Evolutionary conservation across 805 yeast species (phyloP).

Genomic region (Wilhelminamyces savonicus): DNA sequence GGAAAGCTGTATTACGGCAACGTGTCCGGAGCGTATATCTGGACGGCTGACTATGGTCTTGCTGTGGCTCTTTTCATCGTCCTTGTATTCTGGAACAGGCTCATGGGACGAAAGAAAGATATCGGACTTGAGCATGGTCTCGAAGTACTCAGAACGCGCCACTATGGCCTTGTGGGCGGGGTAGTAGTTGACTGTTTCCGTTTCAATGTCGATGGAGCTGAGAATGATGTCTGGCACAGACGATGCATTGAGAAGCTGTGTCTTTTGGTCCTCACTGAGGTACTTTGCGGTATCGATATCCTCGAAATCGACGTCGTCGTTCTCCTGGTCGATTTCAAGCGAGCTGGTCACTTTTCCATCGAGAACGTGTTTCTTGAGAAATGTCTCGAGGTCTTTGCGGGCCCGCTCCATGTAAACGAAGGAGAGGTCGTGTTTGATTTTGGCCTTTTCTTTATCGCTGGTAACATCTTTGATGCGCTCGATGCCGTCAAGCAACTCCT

Average conservation of each 20-base stretch:
- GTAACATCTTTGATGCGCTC: constrained; percentile 17
- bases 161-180: constrained; percentile 64
- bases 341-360: constrained; percentile 8
- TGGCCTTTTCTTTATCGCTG: constrained; percentile 16
- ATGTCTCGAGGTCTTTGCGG: constrained; percentile 22
- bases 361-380: constrained; percentile 19
- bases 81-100: constrained; percentile 9
- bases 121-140: constrained; percentile 52
- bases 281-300: constrained; percentile 16
- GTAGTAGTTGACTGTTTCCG: constrained; percentile 32
- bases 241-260: constrained; percentile 12
- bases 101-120: constrained; percentile 12
- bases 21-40: constrained; percentile 2
- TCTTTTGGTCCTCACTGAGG: constrained; percentile 15
- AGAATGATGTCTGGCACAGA: constrained; percentile 45
- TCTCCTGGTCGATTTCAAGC: too few species aligned
- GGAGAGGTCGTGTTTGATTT: constrained; percentile 24
- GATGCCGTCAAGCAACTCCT: constrained; percentile 30
- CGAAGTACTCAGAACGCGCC: constrained; percentile 57
- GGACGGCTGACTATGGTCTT: not conserved
- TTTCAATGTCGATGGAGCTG: constrained; percentile 21
- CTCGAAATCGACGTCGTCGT: constrained; percentile 24
- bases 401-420: constrained; percentile 29
- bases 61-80: too few species aligned
- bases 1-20: constrained; percentile 9